Conservation (phyloP, 805 yeast genomes). For the Starmerella bombicola region DNA sequence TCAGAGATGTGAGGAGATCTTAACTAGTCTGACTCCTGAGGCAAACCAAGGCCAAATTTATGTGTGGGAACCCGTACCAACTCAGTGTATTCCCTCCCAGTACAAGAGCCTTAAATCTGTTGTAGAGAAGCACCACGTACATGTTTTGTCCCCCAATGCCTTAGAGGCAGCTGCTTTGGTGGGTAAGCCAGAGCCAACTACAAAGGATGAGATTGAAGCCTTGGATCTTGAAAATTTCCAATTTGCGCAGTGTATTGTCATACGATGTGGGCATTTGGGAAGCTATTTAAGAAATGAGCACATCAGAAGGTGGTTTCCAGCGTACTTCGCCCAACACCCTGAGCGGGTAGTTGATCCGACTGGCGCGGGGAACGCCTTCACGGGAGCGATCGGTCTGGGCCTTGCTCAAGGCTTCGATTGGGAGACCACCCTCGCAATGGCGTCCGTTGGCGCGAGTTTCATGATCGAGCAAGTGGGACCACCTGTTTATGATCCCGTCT, state of each 20-base stretch:
- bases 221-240: constrained; percentile 35
- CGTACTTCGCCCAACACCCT: constrained; percentile 46
- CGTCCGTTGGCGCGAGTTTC: constrained; percentile 66
- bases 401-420: constrained; percentile 32
- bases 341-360: constrained; percentile 68
- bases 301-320: constrained; percentile 43
- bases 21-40: constrained; percentile 28
- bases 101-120: constrained; percentile 28
- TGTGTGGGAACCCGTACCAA: constrained; percentile 84
- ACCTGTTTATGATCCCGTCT: constrained; percentile 33
- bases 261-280: constrained; percentile 71
- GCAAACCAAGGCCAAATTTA: constrained; percentile 31
- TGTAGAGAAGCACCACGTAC: constrained; percentile 29
- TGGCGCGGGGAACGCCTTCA: constrained; percentile 86
- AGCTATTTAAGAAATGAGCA: constrained; percentile 31
- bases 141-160: constrained; percentile 70
- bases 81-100: constrained; percentile 43
- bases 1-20: constrained; percentile 41
- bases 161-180: constrained; percentile 65
- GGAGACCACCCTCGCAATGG: constrained; percentile 45
- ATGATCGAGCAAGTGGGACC: constrained; percentile 73
- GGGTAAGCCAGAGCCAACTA: constrained; percentile 35
- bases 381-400: constrained; percentile 67
- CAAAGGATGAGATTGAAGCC: constrained; percentile 32
- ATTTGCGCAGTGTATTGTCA: constrained; percentile 37